Evolutionary conservation across 2,329 filamentous ascomycete species (phyloP), one percentile per base, ranked within the genome.

Genomic region (Mycosphaerella sp.): DNA sequence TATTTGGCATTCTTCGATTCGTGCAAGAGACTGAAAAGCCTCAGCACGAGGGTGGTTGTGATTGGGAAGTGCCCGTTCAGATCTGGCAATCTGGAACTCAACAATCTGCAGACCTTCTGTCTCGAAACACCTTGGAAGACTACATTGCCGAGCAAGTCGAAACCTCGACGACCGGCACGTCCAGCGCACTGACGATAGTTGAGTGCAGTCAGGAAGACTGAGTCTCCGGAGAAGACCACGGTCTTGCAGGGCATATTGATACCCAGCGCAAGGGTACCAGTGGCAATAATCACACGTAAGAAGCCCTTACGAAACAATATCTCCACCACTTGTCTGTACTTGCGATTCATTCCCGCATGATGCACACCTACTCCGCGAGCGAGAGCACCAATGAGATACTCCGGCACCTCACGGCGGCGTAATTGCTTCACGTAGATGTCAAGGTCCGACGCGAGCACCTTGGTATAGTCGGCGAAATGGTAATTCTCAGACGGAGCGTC

Each of bases 201-300:
- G 48, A 91, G 78, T 0, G 86, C 81, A 0, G 85, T 89, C 42
- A 92, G 72, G 65, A 80, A 89, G 2, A 87, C 76, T 0, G 83
- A 87, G 66, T 91, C 86, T 0, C 85, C 86, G 12, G 77, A 78
- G 67, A 92, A 92, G 1, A 89, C 81, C 0, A 90, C 86, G 1
- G 87, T 92, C 67, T 87, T 88, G 67, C 86, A 91, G 8, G 87
- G 87, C 84, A 89, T 88, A 60, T 89, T 92, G 73, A 92, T 86
- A 73, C 87, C 87, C 4, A 91, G 73, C 1, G 85, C 84, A 21
- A 90, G 76, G 0, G 86, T 90, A 1, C 86, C 87, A 1, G 87
- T 91, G 0, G 87, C 86, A 26, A 91, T 77, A 29, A 91, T 82
- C 1, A 86, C 82, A 6, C 80, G 78, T 40, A 91, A 69, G 64